Evolutionary conservation across 208 protist genomes (phyloP).

Genomic region (Trypanosoma avium): DNA sequence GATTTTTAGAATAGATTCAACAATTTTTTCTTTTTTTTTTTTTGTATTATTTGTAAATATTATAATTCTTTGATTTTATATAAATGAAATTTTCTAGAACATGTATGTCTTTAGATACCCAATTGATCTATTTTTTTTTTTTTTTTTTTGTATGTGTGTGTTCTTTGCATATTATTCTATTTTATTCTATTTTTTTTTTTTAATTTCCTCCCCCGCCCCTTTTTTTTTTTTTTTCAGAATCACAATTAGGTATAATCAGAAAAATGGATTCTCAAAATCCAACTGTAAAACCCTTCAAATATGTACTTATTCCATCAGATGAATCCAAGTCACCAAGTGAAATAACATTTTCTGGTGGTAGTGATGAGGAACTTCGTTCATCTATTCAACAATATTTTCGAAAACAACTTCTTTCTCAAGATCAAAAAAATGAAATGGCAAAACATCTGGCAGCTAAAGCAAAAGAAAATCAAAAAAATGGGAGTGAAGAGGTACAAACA

Average conservation of each 20-base stretch:
- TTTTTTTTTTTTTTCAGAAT: slow-evolving; percentile 6
- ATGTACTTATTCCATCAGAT: slow-evolving; percentile 72
- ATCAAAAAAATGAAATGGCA: slow-evolving; percentile 68
- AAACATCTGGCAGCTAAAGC: slow-evolving; percentile 50
- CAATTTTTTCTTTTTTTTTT: too few species aligned
- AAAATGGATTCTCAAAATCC: slow-evolving; percentile 8
- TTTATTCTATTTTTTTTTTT: slow-evolving; percentile 5
- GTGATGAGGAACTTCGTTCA: slow-evolving; percentile 64
- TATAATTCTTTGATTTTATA: too few species aligned
- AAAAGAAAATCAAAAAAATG: slow-evolving; percentile 27
- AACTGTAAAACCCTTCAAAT: slow-evolving; percentile 45
- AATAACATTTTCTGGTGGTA: slow-evolving; percentile 50
- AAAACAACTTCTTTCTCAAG: slow-evolving; percentile 58
- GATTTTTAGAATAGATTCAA: too few species aligned
- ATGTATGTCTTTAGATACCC: too few species aligned
- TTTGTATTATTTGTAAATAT: too few species aligned
- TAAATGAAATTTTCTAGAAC: too few species aligned
- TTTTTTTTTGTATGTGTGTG: too few species aligned
- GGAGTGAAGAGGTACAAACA: slow-evolving; percentile 8
- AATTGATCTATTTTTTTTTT: too few species aligned
- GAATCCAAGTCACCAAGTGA: slow-evolving; percentile 37
- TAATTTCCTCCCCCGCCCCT: slow-evolving; percentile 5
- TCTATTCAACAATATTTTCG: slow-evolving; percentile 72
- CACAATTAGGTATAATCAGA: slow-evolving; percentile 9
- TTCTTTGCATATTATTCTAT: slow-evolving; percentile 3